Base-by-base conservation (phyloP, 805 yeast species). In the Metschnikowia lachancei region DNA sequence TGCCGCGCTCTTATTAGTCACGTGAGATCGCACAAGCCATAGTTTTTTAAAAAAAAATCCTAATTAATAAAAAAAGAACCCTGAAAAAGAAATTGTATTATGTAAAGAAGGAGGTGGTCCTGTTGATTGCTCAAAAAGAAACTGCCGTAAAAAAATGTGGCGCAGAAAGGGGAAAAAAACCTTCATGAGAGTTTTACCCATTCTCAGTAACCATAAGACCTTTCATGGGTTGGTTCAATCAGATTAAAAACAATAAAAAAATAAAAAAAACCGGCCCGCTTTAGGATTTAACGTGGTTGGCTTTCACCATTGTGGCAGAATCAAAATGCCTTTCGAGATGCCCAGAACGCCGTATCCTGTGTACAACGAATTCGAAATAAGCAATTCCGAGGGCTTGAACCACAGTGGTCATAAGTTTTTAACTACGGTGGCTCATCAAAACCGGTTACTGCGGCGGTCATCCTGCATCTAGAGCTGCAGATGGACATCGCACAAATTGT, bases 321-420 rank as follows among this genome's bases (percentile, higher is more conserved):
- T 7, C 4, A 26, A 36, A 45, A 33, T 40, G 48, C 45, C 48
- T 45, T 36, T 19, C 22, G 13, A 9, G 17, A 36, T 8, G 30
- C 11, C 36, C 48, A 44, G 48, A 45, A 45, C 48, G 48, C 48
- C 48, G 48, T 45, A 36, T 13, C 29, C 41, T 39, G 44, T 30
- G 36, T 18, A 35, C 17, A 32, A 13, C 12, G 29, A 6, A 11
- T 19, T 22, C 22, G 7, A 17, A 34, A 35, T 17, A 29, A 36
- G 41, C 36, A 19, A 16, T 29, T 35, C 26, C 28, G 43, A 14
- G 47, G 36, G 36, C 42, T 10, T 22, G 16, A 34, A 39, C 47
- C 47, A 45, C 43, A 39, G 40, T 39, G 34, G 40, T 35, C 34
- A 37, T 30, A 31, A 13, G 10, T n/a, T 17, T 34, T 41, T 17